Evolutionary conservation across 768 basidiomycete genomes (phyloP).

Genomic region (Trametopsis cervina): DNA sequence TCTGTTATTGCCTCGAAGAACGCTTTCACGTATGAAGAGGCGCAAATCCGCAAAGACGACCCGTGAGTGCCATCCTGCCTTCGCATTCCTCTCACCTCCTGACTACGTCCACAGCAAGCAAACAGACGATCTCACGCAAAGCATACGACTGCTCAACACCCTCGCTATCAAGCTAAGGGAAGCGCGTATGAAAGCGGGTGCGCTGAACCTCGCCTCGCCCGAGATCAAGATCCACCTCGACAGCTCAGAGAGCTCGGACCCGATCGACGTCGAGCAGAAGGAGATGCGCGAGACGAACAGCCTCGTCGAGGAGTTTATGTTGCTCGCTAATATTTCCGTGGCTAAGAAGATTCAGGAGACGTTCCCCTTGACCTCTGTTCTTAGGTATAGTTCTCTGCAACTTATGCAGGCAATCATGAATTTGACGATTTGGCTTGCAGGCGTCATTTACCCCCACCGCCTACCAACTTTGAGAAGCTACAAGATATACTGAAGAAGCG

Average conservation of each 20-base stretch:
- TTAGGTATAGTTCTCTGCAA: no score
- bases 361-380: constrained; percentile 92
- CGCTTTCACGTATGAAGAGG: constrained; percentile 96
- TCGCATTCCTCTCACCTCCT: constrained; percentile 1
- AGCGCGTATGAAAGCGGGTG: constrained; percentile 90
- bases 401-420: no score
- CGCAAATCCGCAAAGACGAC: constrained; percentile 91
- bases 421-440: no score
- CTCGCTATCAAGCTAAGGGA: constrained; percentile 83
- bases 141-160: constrained; percentile 82
- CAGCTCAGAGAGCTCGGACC: constrained; percentile 88
- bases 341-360: constrained; percentile 88
- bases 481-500: constrained; percentile 88
- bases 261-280: constrained; percentile 96
- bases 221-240: constrained; percentile 97
- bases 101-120: constrained; percentile 40
- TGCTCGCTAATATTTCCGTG: constrained; percentile 94
- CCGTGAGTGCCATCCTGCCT: constrained; percentile 43
- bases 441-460: constrained; percentile 88
- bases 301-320: constrained; percentile 98
- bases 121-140: constrained; percentile 75
- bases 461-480: constrained; percentile 90
- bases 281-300: constrained; percentile 90
- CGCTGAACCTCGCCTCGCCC: constrained; percentile 94
- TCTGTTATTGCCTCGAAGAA: constrained; percentile 95